Conservation (phyloP, 805 yeast genomes). For the Spathaspora passalidarum region DNA sequence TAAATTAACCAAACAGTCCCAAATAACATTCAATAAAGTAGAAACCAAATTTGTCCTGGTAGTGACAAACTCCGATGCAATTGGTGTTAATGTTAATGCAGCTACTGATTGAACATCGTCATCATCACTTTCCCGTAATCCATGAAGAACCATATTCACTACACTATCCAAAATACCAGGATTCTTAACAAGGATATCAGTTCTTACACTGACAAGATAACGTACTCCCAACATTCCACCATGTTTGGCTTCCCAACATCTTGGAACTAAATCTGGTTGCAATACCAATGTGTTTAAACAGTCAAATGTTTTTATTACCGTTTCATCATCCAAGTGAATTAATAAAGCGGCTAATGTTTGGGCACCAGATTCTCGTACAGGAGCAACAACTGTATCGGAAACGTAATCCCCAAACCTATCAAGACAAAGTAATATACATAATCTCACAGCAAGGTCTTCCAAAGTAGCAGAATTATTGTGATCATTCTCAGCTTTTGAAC, state of each 20-base stretch:
- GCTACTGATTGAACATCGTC: conserved; percentile 93
- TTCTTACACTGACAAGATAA: conserved; percentile 86
- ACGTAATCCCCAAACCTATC: conserved; percentile 97
- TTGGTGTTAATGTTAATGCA: conserved; percentile 88
- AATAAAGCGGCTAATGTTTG: conserved; percentile 89
- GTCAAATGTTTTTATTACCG: conserved; percentile 59
- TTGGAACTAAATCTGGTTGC: conserved; percentile 51
- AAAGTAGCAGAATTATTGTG: conserved; percentile 62
- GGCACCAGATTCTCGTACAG: conserved; percentile 95
- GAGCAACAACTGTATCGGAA: conserved; percentile 96
- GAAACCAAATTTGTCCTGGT: conserved; percentile 51
- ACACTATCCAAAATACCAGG: conserved; percentile 65
- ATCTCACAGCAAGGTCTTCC: conserved; percentile 83
- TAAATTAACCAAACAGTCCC: conserved; percentile 82
- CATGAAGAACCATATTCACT: conserved; percentile 81
- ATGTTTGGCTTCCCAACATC: conserved; percentile 95
- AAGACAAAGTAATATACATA: conserved; percentile 82
- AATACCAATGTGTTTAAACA: conserved; percentile 67
- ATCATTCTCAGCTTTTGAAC: conserved; percentile 59
- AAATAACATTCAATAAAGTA: conserved; percentile 63
- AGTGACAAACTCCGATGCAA: conserved; percentile 81
- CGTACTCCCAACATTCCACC: conserved; percentile 95
- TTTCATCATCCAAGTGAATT: conserved; percentile 62
- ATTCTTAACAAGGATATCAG: conserved; percentile 65
- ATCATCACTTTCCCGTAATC: conserved; percentile 74